Evolutionary conservation across 306 rosid genomes (phyloP), one percentile per base, ranked within the genome.

Genomic region (Ormosia semicastrata): DNA sequence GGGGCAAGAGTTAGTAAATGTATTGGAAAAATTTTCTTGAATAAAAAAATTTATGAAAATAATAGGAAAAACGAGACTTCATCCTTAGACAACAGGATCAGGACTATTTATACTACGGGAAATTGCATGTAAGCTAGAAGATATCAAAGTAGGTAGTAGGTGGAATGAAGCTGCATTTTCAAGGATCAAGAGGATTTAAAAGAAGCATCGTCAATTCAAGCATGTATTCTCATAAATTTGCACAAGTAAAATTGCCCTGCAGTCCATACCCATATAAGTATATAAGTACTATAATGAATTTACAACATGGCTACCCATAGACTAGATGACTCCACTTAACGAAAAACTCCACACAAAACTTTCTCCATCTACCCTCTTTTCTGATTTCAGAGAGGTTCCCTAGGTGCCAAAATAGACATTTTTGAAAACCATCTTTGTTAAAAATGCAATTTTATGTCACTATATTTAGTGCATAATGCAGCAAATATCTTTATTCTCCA

Each of bases 121-220:
- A 18, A 12, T 60, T 36, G 65, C 78, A 80, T 59, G 46, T 5
- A 34, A 34, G 56, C 18, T 71, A 71, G 49, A 60, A 36, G 71
- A 71, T 46, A 37, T 8, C 29, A 34, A 46, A 58, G 41, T 49
- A 36, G 56, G 40, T 29, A 40, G 34, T 49, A 60, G 32, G 57
- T 34, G 5, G 40, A 37, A 46, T 17, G 41, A 66, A 65, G 49
- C 33, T 5, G 3, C 50, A 64, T 63, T 49, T 34, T 47, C 24
- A 76, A 76, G 50, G n/a, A 15, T 56, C 37, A 46, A 60, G 9
- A 69, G 43, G 50, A 85, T 47, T 71, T 17, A n/a, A 59, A 80
- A 36, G 34, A 76, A 77, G 11, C 43, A 59, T 67, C 54, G 32
- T 67, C 54, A 41, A 53, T 32, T n/a, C 57, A 36, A 53, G 71